Percentiles rank a stretch among this genome's conserved stretches.
Evolutionary conservation across 1,284 basidiomycete genomes (phyloP).

Genomic region (Rugiboletus extremiorientalis): DNA sequence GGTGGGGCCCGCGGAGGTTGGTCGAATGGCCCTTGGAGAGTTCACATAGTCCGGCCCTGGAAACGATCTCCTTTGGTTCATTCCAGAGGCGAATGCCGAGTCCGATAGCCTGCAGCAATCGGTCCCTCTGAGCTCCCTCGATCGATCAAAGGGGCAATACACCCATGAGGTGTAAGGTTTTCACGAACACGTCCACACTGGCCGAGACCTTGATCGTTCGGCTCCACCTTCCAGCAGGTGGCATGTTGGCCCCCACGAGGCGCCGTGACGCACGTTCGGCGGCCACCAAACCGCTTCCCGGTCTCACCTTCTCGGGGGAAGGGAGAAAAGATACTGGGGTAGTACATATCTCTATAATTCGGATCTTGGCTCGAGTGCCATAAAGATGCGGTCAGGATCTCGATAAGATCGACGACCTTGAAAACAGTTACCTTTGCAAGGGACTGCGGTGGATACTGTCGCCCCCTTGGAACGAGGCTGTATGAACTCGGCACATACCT

Average conservation of each 20-base stretch:
- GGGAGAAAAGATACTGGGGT: not conserved
- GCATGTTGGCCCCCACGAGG: conserved; percentile 20
- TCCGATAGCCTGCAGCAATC: not conserved
- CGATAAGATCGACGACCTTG: conserved; percentile 6
- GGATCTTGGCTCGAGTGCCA: not conserved
- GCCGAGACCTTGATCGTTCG: not conserved
- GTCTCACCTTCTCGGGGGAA: not conserved
- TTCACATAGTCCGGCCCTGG: not conserved
- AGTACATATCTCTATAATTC: not conserved
- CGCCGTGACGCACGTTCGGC: not conserved
- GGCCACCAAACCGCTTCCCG: not conserved
- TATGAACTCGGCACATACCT: not conserved
- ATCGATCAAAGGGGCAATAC: conserved; percentile 8
- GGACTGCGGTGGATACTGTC: not conserved
- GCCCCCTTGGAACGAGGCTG: not conserved
- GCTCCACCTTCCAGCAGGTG: conserved; percentile 2
- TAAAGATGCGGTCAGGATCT: not conserved
- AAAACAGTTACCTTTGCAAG: not conserved
- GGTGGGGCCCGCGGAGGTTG: not conserved
- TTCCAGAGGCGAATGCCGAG: not conserved
- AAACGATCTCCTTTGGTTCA: no score
- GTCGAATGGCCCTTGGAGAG: no score
- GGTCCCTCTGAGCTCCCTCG: not conserved
- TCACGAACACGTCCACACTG: conserved; percentile 3
- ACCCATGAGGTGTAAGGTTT: conserved; percentile 21